Evolutionary conservation across 2,329 filamentous ascomycete species (phyloP).

Genomic region (Chlorencoelia australis): DNA sequence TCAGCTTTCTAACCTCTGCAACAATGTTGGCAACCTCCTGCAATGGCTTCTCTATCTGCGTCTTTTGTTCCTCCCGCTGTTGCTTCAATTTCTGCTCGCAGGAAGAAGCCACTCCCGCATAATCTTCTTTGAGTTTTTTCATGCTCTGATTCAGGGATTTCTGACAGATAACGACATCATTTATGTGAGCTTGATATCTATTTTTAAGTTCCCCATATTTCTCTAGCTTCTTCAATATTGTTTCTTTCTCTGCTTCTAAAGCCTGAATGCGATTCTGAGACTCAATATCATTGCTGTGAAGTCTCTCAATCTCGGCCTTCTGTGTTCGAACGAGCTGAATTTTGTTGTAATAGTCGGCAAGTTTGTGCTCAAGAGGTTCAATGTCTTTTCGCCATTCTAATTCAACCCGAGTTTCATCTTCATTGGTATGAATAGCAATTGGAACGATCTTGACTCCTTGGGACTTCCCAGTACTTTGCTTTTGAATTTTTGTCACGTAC

Average conservation of each 20-base stretch:
- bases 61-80: background rate
- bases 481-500: too few species aligned
- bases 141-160: constrained; percentile 8
- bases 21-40: too few species aligned
- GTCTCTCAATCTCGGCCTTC: constrained; percentile 8
- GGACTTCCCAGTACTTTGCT: too few species aligned
- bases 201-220: constrained; percentile 17
- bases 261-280: constrained; percentile 6
- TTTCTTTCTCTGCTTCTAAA: constrained; percentile 11
- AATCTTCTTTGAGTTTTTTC: background rate
- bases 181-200: constrained; percentile 26
- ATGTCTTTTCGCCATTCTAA: too few species aligned
- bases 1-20: too few species aligned
- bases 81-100: background rate
- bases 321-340: constrained; percentile 6
- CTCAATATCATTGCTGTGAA: constrained; percentile 3
- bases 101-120: background rate
- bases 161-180: constrained; percentile 23
- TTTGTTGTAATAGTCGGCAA: constrained; percentile 6
- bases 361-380: too few species aligned
- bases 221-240: constrained; percentile 18
- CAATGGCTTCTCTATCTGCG: background rate
- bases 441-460: background rate
- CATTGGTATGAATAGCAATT: background rate
- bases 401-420: too few species aligned